These are phyloP conservation scores for Botryotinia globosa DNA, from an alignment of 2,329 filamentous ascomycete genomes.

Conservation along the genomic window DNA sequence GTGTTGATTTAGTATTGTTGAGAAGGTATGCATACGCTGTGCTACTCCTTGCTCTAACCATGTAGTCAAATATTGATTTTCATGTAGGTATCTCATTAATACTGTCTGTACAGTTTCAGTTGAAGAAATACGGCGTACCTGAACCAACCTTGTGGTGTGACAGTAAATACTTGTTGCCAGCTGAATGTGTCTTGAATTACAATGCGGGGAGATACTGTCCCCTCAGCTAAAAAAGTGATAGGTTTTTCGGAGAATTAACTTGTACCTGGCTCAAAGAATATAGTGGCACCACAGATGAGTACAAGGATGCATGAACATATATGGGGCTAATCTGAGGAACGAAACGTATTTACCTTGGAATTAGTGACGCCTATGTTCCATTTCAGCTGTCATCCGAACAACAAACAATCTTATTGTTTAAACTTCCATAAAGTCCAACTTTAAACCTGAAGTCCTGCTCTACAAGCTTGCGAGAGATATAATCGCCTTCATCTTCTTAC, in stretches of 20 bases:
- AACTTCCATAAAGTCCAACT: background rate
- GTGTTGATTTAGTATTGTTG: background rate
- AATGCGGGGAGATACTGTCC: background rate
- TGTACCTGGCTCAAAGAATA: too few relatives aligned
- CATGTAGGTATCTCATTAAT: background rate
- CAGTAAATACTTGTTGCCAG: background rate
- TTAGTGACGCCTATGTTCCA: background rate
- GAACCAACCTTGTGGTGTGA: background rate
- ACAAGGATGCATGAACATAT: background rate
- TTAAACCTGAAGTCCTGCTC: conserved; percentile 1
- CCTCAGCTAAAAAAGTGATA: background rate
- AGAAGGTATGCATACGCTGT: background rate
- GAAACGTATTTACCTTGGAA: background rate
- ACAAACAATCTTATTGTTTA: background rate
- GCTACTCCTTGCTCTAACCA: background rate
- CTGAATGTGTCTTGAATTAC: background rate
- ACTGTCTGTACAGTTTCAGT: background rate
- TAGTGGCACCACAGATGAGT: background rate
- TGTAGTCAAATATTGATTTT: background rate
- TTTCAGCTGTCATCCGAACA: background rate
- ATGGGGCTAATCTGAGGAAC: background rate
- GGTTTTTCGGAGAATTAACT: background rate
- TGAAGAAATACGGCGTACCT: background rate
- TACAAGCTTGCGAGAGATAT: conserved; percentile 10
- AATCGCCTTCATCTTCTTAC: background rate